phyloP scores from a whole-genome alignment of 345 rosid genomes.

The Anacardium occidentale region DNA sequence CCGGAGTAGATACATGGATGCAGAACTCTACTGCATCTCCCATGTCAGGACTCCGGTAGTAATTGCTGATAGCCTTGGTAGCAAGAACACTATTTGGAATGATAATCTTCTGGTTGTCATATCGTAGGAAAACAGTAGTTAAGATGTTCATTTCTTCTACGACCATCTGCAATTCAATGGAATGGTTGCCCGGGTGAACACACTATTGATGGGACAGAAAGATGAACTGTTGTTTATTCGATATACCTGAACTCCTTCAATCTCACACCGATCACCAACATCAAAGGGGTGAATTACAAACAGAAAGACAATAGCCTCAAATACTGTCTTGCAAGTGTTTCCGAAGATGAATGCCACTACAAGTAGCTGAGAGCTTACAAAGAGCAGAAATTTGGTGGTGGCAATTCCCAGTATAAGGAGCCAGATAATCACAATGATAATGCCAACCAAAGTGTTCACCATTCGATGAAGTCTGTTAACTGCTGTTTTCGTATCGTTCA shows the following conservation, averaged over 20 bases:
- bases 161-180: slow-evolving; percentile 44
- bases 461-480: no score
- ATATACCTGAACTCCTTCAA: slow-evolving; percentile 71
- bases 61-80: slow-evolving; percentile 69
- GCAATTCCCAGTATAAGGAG: slow-evolving; percentile 41
- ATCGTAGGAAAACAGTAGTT: slow-evolving; percentile 67
- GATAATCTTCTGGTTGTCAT: slow-evolving; percentile 73
- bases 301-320: slow-evolving; percentile 80
- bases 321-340: slow-evolving; percentile 74
- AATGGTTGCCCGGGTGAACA: not conserved
- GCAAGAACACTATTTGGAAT: slow-evolving; percentile 71
- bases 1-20: slow-evolving; percentile 70
- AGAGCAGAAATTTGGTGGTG: slow-evolving; percentile 49
- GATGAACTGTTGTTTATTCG: no score
- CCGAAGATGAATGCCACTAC: slow-evolving; percentile 76
- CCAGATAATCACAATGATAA: no score
- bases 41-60: slow-evolving; percentile 92
- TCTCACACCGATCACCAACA: slow-evolving; percentile 78
- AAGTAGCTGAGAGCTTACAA: slow-evolving; percentile 65
- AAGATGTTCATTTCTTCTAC: slow-evolving; percentile 92
- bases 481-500: no score
- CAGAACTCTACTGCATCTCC: slow-evolving; percentile 76
- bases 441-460: no score
- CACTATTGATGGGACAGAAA: no score
- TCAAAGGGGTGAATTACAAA: slow-evolving; percentile 84